Evolutionary conservation across 768 basidiomycete species (phyloP).

Genomic region (Leccinum aurantiacum): DNA sequence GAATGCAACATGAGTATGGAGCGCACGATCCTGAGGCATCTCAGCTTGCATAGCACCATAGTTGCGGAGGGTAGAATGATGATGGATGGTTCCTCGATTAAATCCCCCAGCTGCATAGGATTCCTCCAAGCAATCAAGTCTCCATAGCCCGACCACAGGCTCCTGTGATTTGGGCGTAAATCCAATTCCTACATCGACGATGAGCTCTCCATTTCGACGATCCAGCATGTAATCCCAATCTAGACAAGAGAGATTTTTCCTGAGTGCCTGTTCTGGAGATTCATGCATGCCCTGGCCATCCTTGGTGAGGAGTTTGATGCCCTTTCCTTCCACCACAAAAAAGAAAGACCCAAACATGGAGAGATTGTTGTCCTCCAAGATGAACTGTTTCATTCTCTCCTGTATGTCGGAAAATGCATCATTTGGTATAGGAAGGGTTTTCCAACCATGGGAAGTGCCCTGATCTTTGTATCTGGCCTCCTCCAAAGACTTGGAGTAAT

Average conservation of each 20-base stretch:
- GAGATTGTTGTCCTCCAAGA: not conserved
- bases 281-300: not conserved
- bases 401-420: not conserved
- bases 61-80: not conserved
- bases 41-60: slow-evolving; percentile 15
- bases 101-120: not conserved
- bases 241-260: not conserved
- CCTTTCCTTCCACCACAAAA: slow-evolving; percentile 13
- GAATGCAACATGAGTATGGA: slow-evolving; percentile 14
- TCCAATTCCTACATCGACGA: not conserved
- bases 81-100: not conserved
- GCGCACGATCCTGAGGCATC: slow-evolving; percentile 6
- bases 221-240: slow-evolving; percentile 11
- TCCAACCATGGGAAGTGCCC: not conserved
- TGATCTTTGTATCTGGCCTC: slow-evolving; percentile 8
- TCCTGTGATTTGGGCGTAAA: not conserved
- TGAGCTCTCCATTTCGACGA: not conserved
- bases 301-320: slow-evolving; percentile 16
- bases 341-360: slow-evolving; percentile 12
- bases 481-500: not conserved
- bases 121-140: not conserved
- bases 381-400: not conserved
- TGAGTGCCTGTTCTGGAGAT: not conserved
- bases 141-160: not conserved
- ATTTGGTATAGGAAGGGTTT: not conserved